phyloP scores from a whole-genome alignment of 805 yeast genomes.

The Candida gorgasii region DNA sequence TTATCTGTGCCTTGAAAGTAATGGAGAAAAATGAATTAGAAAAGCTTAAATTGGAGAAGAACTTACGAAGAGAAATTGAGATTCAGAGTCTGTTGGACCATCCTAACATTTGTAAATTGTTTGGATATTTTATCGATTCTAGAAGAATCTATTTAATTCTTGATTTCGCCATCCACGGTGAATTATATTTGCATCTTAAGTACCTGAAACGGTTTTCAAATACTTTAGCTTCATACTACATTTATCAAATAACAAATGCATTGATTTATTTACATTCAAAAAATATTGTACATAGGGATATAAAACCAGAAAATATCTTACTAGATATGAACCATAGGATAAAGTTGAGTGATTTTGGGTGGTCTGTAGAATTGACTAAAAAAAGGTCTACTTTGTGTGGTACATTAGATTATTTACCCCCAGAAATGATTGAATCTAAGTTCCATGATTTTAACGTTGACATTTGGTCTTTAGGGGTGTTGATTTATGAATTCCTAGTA shows the following conservation, averaged over 20 bases:
- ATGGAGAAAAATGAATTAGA: conserved; percentile 83
- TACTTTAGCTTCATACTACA: conserved; percentile 71
- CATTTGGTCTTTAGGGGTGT: conserved; percentile 89
- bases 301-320: conserved; percentile 90
- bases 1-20: conserved; percentile 85
- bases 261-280: conserved; percentile 74
- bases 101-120: conserved; percentile 75
- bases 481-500: conserved; percentile 80
- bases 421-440: conserved; percentile 87
- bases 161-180: conserved; percentile 86
- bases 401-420: conserved; percentile 90
- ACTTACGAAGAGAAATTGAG: conserved; percentile 87
- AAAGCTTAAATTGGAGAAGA: conserved; percentile 75
- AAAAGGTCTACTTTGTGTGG: conserved; percentile 88
- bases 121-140: conserved; percentile 82
- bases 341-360: conserved; percentile 92
- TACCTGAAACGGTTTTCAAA: conserved; percentile 71
- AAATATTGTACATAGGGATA: conserved; percentile 85
- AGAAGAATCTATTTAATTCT: conserved; percentile 78
- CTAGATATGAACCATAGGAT: conserved; percentile 73
- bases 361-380: conserved; percentile 61
- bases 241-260: conserved; percentile 81
- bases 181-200: conserved; percentile 73
- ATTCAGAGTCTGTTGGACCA: conserved; percentile 81
- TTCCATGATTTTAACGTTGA: conserved; percentile 81